These are phyloP conservation scores for Teratosphaeria gauchensis DNA, from an alignment of 2,329 filamentous ascomycete genomes.

Conservation along the genomic window DNA sequence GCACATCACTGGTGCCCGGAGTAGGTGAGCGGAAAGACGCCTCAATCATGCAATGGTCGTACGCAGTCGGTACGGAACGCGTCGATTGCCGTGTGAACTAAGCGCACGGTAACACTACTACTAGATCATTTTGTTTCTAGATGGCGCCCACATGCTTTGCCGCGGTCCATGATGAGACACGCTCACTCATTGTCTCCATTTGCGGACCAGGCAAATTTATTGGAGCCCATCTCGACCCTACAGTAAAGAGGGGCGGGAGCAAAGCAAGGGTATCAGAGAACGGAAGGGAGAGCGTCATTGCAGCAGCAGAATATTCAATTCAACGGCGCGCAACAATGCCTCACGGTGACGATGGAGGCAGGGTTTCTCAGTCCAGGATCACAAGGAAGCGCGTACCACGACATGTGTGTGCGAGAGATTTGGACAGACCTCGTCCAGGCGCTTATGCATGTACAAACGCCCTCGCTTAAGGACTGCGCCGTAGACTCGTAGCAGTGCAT, in stretches of 20 bases:
- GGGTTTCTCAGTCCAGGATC: not conserved
- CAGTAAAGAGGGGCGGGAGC: not conserved
- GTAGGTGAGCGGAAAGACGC: not conserved
- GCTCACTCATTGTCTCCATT: not conserved
- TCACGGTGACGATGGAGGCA: not conserved
- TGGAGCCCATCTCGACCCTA: not conserved
- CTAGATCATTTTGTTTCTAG: not conserved
- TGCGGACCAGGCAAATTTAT: not conserved
- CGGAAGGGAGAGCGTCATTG: not conserved
- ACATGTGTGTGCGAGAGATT: not conserved
- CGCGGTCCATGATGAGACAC: not conserved
- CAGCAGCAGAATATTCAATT: not conserved
- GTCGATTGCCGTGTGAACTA: not conserved
- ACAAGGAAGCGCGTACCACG: not conserved
- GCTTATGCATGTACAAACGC: not conserved
- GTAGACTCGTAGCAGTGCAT: not conserved
- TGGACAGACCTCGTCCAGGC: not conserved
- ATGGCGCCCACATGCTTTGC: not conserved
- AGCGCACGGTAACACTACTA: not conserved
- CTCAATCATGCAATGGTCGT: not conserved
- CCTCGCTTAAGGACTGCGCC: not conserved
- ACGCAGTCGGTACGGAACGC: not conserved
- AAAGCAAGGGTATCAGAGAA: not conserved
- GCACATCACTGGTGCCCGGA: not conserved
- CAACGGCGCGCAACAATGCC: not conserved